Base-by-base conservation (phyloP, 106 monocot species). In the Allium cepa region DNA sequence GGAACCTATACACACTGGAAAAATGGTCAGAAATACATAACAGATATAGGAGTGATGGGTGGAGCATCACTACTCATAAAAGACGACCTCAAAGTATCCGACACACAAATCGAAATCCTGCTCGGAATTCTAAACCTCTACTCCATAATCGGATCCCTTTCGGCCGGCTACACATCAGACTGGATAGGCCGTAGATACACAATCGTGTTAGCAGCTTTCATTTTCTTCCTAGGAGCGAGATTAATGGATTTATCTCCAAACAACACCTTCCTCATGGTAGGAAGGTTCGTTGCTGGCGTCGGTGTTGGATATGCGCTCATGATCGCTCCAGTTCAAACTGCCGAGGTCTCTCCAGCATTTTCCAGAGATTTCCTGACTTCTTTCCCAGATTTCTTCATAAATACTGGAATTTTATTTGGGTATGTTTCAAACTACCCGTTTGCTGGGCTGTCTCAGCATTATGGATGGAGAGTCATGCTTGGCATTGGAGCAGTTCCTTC, bases 401-500 rank as follows among this genome's bases (percentile, higher is more conserved):
- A 50, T 22, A 8, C 45, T 16, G 79, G 79, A 22, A 56, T 79
- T 47, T 64, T 79, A 6, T 56, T 79, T 45, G 79, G 79, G 10
- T 80, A 80, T 60, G 59, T 80, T 27, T 80, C 80, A 13, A 80
- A 80, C 70, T 76, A 53, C 66, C 71, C n/a, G 46, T 68, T 80
- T 48, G 52, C 80, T 7, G 50, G 49, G n/a, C 76, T 80, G 10
- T 71, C 80, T 9, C 13, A 59, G 11, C 46, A 10, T 1, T 65
- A 65, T 49, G 63, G 76, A 3, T 81, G 81, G 81, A 51, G 81
- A 1, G 13, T 64, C 13, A 81, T 81, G 81, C 66, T 81, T 11
- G 70, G 74, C 7, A 56, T 17, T 4, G 84, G 84, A 26, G 77
- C 84, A 17, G 71, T 79, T 18, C 84, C 84, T 17, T 68, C 84